Evolutionary conservation across 345 rosid genomes (phyloP), one percentile per base, ranked within the genome.

Genomic region (Eutrema heterophyllum): DNA sequence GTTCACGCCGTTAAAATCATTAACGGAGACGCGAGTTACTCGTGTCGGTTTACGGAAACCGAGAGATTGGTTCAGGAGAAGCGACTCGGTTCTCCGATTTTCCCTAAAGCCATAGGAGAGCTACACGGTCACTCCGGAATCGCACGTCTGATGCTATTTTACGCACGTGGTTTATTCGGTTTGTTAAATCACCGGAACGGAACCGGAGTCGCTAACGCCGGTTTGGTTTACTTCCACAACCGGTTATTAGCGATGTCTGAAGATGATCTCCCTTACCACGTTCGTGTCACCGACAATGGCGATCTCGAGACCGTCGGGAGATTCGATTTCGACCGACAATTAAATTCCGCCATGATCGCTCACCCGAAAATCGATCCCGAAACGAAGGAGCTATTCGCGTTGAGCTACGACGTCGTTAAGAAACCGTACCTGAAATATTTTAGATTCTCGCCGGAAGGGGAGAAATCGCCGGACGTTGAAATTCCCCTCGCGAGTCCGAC

Each of bases 81-180:
- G n/a, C 64, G 32, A 3, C 8, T 83, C 2, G 89, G 89, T 35
- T 86, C 82, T 35, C 84, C 98, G 3, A 79, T 90, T 76, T 92
- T 90, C 32, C 98, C 98, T 1, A 92, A 92, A 79, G 96, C 96
- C 5, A 92, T 92, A 2, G 98, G 98, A 2, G 98, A 92, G 70
- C 70, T 92, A 4, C 98, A 89, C 44, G 98, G 98, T 8, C 98
- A 92, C 76, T 71, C 87, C 21, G 98, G 98, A 2, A 73, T 89
- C 4, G 98, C 86, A 0, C 77, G 96, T 73, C 79, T 92, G 54
- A 57, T 90, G 65, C 87, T 92, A 4, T 90, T 88, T 71, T 84
- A 79, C 54, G 91, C 96, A 2, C 84, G 98, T 61, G 91, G 95
- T 15, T 64, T 90, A 29, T 85, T 71, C 57, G 95, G 98, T 21